A percentile compares a stretch with the other conserved stretches of the same genome.
Evolutionary conservation across 1,284 basidiomycete species (phyloP).

Genomic region (Agroathelia rolfsii): DNA sequence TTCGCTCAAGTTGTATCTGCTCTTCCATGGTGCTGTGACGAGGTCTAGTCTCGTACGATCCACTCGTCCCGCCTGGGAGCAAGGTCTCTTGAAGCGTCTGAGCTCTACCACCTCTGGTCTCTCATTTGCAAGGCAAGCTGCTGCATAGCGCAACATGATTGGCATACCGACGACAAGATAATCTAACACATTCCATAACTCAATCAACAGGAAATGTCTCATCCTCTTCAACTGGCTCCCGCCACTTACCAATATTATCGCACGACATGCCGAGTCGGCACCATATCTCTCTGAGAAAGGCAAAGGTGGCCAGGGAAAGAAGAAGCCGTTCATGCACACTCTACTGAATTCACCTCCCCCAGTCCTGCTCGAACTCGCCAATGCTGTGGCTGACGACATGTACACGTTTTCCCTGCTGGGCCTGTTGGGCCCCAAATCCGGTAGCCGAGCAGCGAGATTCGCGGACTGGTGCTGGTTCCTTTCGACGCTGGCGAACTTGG

Average conservation of each 20-base stretch:
- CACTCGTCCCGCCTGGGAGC: conserved; percentile 40
- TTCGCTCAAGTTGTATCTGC: conserved; percentile 59
- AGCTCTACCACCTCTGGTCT: conserved; percentile 52
- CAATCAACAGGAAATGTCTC: conserved; percentile 52
- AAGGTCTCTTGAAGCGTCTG: conserved; percentile 46
- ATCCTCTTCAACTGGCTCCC: conserved; percentile 75
- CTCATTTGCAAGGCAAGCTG: conserved; percentile 60
- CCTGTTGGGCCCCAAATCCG: conserved; percentile 49
- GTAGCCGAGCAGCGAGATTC: conserved; percentile 58
- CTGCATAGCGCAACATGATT: background rate
- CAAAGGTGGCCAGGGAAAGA: conserved; percentile 26
- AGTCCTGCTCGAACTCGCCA: conserved; percentile 66
- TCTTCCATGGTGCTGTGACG: conserved; percentile 51
- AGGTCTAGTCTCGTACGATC: conserved; percentile 33
- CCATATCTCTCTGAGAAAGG: conserved; percentile 40
- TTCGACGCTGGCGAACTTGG: conserved; percentile 63
- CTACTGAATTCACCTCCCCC: conserved; percentile 73
- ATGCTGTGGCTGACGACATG: conserved; percentile 66
- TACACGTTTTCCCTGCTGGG: conserved; percentile 63
- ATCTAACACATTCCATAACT: background rate
- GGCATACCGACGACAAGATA: background rate
- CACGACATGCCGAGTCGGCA: conserved; percentile 52
- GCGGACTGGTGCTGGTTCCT: conserved; percentile 80
- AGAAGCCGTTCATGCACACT: conserved; percentile 52
- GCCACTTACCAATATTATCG: conserved; percentile 57